These are phyloP conservation scores for Paralagenidium karlingii DNA, from an alignment of 352 stramenopile genomes.

Conservation along the genomic window DNA sequence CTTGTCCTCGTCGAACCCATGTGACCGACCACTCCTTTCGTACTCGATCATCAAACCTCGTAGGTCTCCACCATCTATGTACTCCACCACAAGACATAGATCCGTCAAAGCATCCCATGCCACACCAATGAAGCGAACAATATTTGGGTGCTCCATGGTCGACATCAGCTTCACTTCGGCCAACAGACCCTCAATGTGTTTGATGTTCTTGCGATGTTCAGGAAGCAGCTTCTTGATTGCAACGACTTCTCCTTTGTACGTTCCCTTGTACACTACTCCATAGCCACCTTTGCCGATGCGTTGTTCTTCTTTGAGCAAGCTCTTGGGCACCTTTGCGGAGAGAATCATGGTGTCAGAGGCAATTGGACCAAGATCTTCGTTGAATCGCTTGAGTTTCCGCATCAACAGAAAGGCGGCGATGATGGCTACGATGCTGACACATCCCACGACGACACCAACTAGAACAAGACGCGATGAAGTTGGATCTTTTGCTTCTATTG, in stretches of 20 bases:
- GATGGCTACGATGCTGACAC: no score
- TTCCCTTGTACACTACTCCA: slow-evolving; percentile 70
- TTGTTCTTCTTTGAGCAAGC: no score
- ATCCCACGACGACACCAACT: no score
- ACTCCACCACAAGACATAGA: slow-evolving; percentile 13
- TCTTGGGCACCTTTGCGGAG: no score
- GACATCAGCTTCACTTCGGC: slow-evolving; percentile 25
- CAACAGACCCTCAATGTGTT: slow-evolving; percentile 27
- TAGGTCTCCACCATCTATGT: slow-evolving; percentile 13
- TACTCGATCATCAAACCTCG: slow-evolving; percentile 20
- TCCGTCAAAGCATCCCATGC: slow-evolving; percentile 8
- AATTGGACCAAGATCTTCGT: no score
- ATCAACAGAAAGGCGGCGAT: no score
- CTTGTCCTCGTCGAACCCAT: no score
- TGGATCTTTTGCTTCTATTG: no score
- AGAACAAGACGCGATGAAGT: no score
- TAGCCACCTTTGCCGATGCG: slow-evolving; percentile 73
- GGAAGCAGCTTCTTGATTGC: slow-evolving; percentile 77
- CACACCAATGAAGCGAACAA: slow-evolving; percentile 9
- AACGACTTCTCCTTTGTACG: slow-evolving; percentile 66
- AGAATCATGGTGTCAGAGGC: no score
- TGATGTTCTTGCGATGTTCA: slow-evolving; percentile 25
- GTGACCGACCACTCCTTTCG: slow-evolving; percentile 9
- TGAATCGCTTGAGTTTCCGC: no score
- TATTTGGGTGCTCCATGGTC: slow-evolving; percentile 6